Percentiles rank a stretch among this genome's conserved stretches.
These are phyloP conservation scores for Globisporangium rhizosaccharum DNA, from an alignment of 352 stramenopile species.

Conservation along the genomic window DNA sequence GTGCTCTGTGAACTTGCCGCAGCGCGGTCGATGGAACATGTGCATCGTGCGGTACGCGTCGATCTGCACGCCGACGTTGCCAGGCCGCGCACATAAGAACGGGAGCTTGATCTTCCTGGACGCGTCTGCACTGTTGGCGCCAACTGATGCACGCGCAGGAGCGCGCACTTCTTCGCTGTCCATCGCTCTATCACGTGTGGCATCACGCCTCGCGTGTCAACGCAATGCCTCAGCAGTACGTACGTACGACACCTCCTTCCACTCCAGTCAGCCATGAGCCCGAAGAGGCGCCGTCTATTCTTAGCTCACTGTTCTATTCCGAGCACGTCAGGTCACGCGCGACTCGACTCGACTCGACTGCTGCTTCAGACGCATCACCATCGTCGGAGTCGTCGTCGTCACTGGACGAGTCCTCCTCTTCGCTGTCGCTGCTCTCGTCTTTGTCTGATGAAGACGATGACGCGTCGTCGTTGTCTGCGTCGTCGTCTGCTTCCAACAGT, in stretches of 20 bases:
- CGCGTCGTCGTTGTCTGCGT: constrained; percentile 14
- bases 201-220: background rate
- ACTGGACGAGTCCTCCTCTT: constrained; percentile 21
- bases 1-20: constrained; percentile 53
- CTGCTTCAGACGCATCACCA: background rate
- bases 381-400: constrained; percentile 14
- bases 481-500: constrained; percentile 28
- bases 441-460: background rate
- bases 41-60: constrained; percentile 60
- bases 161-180: constrained; percentile 19
- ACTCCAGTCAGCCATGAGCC: no score
- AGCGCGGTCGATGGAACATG: constrained; percentile 50
- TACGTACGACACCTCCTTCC: no score
- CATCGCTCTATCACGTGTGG: constrained; percentile 3
- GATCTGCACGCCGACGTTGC: constrained; percentile 77
- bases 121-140: background rate
- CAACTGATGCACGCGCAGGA: constrained; percentile 2
- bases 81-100: constrained; percentile 45
- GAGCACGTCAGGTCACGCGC: background rate
- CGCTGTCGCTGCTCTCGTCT: constrained; percentile 10
- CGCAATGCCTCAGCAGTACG: background rate
- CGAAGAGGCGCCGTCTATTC: background rate
- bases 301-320: background rate
- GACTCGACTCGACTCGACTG: background rate
- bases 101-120: constrained; percentile 33